Evolutionary conservation across 371 early-diverging fungal genomes (phyloP), one percentile per base, ranked within the genome.

Genomic region (Fennellomyces sp.): DNA sequence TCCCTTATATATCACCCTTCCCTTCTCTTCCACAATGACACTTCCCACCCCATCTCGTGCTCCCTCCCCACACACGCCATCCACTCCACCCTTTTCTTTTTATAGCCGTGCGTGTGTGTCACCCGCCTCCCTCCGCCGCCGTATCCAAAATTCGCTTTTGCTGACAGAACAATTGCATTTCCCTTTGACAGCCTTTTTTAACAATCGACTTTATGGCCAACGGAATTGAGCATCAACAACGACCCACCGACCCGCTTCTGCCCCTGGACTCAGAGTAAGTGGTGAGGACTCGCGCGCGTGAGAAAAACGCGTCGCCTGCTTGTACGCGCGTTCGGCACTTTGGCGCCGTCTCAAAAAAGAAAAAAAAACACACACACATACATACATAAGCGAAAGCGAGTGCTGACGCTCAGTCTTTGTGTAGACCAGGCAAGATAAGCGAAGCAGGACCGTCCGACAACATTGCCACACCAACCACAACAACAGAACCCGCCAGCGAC

Each of bases 191-290:
- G n/a, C n/a, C n/a, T n/a, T n/a, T n/a, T n/a, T n/a, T n/a, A n/a
- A n/a, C n/a, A n/a, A n/a, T n/a, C n/a, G n/a, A n/a, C n/a, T n/a
- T 42, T 23, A 60, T 60, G 60, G 60, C 60, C 23, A 60, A 60
- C 60, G 60, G 49, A 39, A 60, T 60, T 36, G 60, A 60, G 41
- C 60, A 52, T 23, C 60, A 39, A 52, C 45, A 42, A 19, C 30
- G 29, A 25, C 26, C 60, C 5, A 30, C 52, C 27, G 60, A 60
- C 12, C 58, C 47, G 29, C 17, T 19, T 17, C 5, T 36, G 3
- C 25, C 35, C 21, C 13, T 47, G 30, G 60, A 52, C 28, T 31
- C 19, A 17, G 60, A 60, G 60, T 60, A 52, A 42, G 60, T 60
- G 54, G 17, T 31, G 21, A 53, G 36, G 28, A 52, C n/a, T n/a